Percentiles rank a stretch among this genome's conserved stretches.
Conservation (phyloP, 73 alveolate genomes). For the Paramecium octaurelia region DNA sequence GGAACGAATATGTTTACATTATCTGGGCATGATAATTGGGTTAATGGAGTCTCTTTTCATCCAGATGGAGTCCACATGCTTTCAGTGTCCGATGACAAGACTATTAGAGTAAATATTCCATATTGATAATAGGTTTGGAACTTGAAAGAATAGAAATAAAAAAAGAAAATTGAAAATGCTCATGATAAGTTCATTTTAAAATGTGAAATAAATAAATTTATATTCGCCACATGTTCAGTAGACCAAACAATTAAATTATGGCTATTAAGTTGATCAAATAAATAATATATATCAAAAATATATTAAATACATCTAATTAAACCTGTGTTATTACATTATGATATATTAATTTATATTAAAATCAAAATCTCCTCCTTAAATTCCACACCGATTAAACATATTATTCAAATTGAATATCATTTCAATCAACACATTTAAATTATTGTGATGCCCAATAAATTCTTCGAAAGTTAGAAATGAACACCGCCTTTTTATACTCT, state of each 20-base stretch:
- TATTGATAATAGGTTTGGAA: constrained; percentile 35
- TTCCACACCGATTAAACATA: neutral
- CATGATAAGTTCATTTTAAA: constrained; percentile 55
- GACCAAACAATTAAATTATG: constrained; percentile 61
- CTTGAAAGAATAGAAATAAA: constrained; percentile 41
- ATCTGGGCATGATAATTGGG: constrained; percentile 96
- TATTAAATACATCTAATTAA: neutral
- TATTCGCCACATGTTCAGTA: constrained; percentile 61
- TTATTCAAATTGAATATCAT: constrained; percentile 76
- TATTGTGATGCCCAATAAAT: constrained; percentile 85
- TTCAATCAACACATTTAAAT: constrained; percentile 83
- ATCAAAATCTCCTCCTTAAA: constrained; percentile 9
- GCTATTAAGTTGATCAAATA: constrained; percentile 31
- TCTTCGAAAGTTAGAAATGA: constrained; percentile 89
- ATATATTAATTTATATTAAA: neutral
- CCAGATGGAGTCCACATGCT: constrained; percentile 61
- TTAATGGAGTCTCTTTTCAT: constrained; percentile 83
- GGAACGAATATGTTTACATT: constrained; percentile 72
- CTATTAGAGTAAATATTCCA: constrained; percentile 65
- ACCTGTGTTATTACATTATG: neutral
- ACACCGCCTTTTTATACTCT: no score
- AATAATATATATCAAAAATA: neutral
- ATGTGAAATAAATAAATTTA: constrained; percentile 42
- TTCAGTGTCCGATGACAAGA: constrained; percentile 85
- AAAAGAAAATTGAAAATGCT: constrained; percentile 53